Evolutionary conservation across 352 stramenopile species (phyloP), one percentile per base, ranked within the genome.

Genomic region (Phytopythium cucurbitacearum): DNA sequence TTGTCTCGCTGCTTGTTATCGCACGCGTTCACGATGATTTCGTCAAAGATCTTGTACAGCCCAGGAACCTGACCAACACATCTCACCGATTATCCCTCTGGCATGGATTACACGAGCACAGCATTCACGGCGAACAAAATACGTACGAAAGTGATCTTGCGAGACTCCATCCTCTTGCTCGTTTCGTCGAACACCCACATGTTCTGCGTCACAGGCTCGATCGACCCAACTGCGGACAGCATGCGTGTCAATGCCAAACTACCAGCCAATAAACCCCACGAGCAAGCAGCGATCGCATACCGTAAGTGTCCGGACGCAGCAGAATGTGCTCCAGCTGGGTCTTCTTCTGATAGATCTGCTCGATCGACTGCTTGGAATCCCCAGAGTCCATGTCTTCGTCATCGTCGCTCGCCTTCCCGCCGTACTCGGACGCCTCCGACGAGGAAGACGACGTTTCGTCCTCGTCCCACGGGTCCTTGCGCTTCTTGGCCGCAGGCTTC

Each of bases 1-100:
- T 92, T 85, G 85, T 99, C 97, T 33, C 98, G 90, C 73, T 99
- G 98, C 76, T 99, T 99, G 85, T 99, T 99, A 65, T 99, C 98
- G 16, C 96, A 98, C 0, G 98, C 98, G 74, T 99, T 99, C 44
- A 99, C 97, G 12, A 99, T 96, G 52, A 99, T 99, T 65, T 99
- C 97, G 67, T 99, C 97, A 67, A 99, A 99, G 60, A 99, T 98
- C 81, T 99, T 99, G 66, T 98, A 96, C 32, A 99, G 67, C 37
- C 94, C 97, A 28, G 97, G 96, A 13, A 97, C 77, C 80, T 94
- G 64, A 13, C 57, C 4, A 42, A 13, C 8, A 2, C 21, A 41
- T 41, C 38, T 41, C 38, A 41, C 38, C 12, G 21, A 28, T 28
- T 28, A 28, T 28, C 21, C 21, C 21, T 28, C 21, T 28, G 21